Percentiles rank a stretch among this genome's conserved stretches.
Evolutionary conservation across 208 protist genomes (phyloP).

Genomic region (Vickermania ingenoplastis): DNA sequence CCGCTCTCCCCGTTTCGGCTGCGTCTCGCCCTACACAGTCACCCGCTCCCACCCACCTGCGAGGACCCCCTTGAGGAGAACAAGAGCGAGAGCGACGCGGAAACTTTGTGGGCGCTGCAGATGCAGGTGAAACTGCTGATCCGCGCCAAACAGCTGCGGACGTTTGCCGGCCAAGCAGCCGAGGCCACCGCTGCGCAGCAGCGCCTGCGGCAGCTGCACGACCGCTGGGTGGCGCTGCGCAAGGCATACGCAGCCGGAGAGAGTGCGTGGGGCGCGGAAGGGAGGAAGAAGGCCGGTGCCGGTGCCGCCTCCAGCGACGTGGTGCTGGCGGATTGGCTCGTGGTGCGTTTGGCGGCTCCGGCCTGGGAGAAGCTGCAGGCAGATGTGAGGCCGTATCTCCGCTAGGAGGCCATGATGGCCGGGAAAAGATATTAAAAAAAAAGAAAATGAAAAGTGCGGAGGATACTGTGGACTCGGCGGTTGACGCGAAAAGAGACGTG

Average conservation of each 20-base stretch:
- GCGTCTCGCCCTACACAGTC: not conserved
- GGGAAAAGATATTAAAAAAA: not conserved
- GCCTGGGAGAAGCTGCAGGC: conserved; percentile 1
- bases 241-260: conserved; percentile 1
- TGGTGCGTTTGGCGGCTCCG: not conserved
- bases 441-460: not conserved
- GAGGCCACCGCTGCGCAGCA: not conserved
- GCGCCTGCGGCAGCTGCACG: not conserved
- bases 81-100: conserved; percentile 4
- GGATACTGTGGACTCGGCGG: not conserved
- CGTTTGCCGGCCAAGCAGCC: conserved; percentile 8
- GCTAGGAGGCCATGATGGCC: too few species aligned
- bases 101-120: conserved; percentile 22
- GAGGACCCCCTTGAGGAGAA: not conserved
- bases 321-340: not conserved
- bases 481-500: not conserved
- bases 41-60: not conserved
- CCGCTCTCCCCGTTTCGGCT: not conserved
- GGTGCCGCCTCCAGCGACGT: too few species aligned
- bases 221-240: conserved; percentile 4
- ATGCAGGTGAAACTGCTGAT: conserved; percentile 28
- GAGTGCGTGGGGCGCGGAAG: not conserved
- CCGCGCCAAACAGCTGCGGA: conserved; percentile 21
- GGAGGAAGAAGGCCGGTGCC: not conserved
- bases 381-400: not conserved